Conservation (phyloP, 75 land plant genomes). For the Cryptomeria japonica region DNA sequence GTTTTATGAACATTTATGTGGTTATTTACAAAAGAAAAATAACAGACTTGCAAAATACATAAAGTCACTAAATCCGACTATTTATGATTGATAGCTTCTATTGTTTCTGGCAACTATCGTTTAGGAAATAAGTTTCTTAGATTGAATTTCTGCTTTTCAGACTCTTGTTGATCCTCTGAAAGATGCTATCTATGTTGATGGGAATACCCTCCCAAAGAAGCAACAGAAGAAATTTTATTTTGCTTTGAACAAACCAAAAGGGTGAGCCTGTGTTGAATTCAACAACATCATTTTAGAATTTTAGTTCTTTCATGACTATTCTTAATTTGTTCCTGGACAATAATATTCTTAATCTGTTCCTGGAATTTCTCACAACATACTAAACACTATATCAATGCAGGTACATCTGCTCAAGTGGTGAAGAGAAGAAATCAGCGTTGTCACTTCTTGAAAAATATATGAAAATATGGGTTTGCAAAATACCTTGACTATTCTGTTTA, state of each 20-base stretch:
- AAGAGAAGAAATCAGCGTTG: conserved; percentile 77
- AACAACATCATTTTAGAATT: neutral
- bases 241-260: conserved; percentile 98
- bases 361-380: neutral
- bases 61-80: neutral
- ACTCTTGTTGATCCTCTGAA: conserved; percentile 84
- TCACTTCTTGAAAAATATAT: conserved; percentile 71
- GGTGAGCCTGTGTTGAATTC: conserved; percentile 50
- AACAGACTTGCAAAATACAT: neutral
- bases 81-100: neutral
- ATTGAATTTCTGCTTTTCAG: conserved; percentile 34
- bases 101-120: neutral
- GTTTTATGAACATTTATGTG: neutral
- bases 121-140: neutral
- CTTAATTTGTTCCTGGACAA: neutral
- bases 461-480: conserved; percentile 78
- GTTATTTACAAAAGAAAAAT: neutral
- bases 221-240: conserved; percentile 91
- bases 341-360: neutral
- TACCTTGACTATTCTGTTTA: neutral
- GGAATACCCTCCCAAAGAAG: conserved; percentile 84
- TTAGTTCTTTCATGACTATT: neutral
- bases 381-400: conserved; percentile 30
- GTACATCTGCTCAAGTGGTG: conserved; percentile 90
- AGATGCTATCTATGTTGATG: conserved; percentile 89